Conservation (phyloP, 257 asterid genomes). For the Solanum pinnatisectum region DNA sequence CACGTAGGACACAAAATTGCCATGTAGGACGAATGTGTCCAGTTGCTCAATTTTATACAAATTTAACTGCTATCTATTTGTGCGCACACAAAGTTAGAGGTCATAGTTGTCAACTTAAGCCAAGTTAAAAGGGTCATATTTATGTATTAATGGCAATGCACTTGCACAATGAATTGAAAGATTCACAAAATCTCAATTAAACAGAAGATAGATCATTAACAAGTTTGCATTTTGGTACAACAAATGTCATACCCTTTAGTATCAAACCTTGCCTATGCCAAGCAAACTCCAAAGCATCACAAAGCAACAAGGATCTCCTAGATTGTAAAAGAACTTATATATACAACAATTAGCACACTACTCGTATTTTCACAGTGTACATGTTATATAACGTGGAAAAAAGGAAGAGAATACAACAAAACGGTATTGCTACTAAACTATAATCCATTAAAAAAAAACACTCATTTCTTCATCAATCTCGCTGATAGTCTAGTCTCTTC, state of each 20-base stretch:
- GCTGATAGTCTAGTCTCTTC: conserved; percentile 53
- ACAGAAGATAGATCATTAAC: background rate
- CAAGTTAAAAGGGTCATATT: no score
- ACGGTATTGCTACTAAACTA: background rate
- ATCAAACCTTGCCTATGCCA: background rate
- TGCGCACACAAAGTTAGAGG: background rate
- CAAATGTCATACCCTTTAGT: background rate
- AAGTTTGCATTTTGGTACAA: background rate
- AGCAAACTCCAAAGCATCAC: background rate
- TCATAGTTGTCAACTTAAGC: no score
- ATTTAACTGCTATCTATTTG: no score
- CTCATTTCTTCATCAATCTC: conserved; percentile 39
- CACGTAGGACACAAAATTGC: background rate
- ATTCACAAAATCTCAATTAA: background rate
- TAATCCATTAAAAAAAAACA: background rate
- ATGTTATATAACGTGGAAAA: background rate
- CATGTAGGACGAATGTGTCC: background rate
- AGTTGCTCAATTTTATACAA: background rate
- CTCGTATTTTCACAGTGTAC: background rate
- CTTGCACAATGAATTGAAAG: background rate
- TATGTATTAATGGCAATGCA: background rate
- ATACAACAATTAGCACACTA: background rate
- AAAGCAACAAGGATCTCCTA: background rate
- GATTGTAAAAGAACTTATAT: background rate
- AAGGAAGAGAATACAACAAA: background rate